These are phyloP conservation scores for Bipolaris oryzae DNA, from an alignment of 2,329 filamentous ascomycete species.

Conservation along the genomic window DNA sequence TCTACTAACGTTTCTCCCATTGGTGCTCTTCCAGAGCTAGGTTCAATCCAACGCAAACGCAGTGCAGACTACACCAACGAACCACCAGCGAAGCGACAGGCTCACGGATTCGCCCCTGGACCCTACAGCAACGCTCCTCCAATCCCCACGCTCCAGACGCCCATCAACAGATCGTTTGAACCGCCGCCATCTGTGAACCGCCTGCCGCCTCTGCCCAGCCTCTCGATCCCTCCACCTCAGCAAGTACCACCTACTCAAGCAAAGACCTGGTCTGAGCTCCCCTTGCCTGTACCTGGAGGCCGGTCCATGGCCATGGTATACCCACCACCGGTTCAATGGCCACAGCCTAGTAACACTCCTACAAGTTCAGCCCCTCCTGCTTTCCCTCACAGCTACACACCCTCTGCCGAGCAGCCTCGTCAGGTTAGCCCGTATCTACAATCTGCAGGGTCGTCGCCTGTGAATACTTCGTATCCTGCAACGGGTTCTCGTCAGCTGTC, in stretches of 20 bases:
- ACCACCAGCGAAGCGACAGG: slow-evolving; percentile 62
- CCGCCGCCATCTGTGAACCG: slow-evolving; percentile 51
- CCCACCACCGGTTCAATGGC: slow-evolving; percentile 62
- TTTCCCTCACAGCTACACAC: slow-evolving; percentile 37
- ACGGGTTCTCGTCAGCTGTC: slow-evolving; percentile 77
- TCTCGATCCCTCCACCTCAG: slow-evolving; percentile 66
- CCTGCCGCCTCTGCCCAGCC: slow-evolving; percentile 72
- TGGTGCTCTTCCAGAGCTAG: slow-evolving; percentile 50
- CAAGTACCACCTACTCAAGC: slow-evolving; percentile 36
- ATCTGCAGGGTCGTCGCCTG: slow-evolving; percentile 69
- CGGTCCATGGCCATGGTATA: slow-evolving; percentile 82
- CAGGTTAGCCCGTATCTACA: slow-evolving; percentile 60
- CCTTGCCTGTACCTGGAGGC: slow-evolving; percentile 59
- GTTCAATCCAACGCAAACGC: slow-evolving; percentile 60
- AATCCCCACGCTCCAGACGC: slow-evolving; percentile 45
- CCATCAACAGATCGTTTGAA: slow-evolving; percentile 43
- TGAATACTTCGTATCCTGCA: slow-evolving; percentile 66
- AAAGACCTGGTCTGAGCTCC: slow-evolving; percentile 53
- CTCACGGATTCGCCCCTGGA: slow-evolving; percentile 44
- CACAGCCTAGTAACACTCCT: slow-evolving; percentile 51
- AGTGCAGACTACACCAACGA: slow-evolving; percentile 63
- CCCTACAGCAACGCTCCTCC: slow-evolving; percentile 45
- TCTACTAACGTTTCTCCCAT: slow-evolving; percentile 54
- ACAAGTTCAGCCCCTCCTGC: slow-evolving; percentile 38
- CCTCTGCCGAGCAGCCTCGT: slow-evolving; percentile 49